Base-by-base conservation (phyloP, 768 basidiomycete genomes). In the Heimioporus sp. region DNA sequence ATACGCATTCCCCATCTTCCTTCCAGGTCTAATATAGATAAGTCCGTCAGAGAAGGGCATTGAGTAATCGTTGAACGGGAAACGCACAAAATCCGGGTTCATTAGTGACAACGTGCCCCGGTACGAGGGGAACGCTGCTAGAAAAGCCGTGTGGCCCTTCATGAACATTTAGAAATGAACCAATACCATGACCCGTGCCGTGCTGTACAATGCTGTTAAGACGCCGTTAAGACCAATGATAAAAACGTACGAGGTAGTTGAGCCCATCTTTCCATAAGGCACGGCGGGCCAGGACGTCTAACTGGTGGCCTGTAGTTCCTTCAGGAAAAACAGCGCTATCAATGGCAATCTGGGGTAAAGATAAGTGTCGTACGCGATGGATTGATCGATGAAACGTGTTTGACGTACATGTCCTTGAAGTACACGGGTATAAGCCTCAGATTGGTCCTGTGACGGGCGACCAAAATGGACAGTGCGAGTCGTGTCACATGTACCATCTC, bases 61-160 rank as follows among this genome's bases (percentile, higher is more conserved):
- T 30, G 17, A 46, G 46, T 54, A 55, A 54, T 62, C 20, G 49
- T 39, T 20, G 31, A 49, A 17, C 24, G 41, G 20, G 12, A 50
- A 32, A 79, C 87, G 67, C 65, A 91, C 87, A 96, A 71, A 85
- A 95, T 0, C 93, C 94, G 43, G 94, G 96, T 71, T 98, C 94
- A 62, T 97, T 95, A 43, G 93, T 93, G 52, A 95, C 83, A 59
- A 95, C 84, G 68, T 97, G 86, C 11, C 97, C 97, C n/a, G 84
- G 83, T 20, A 79, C 76, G 31, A 98, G 78, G 3, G 90, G 80
- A 30, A 85, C 77, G 37, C 75, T 75, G 62, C 78, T 83, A 19
- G 82, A 78, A 71, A 96, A 91, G 37, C 86, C 81, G 52, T 92
- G 83, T 15, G 90, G 82, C 11, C 93, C 90, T 72, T 92, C 90